Percentiles rank a stretch among this genome's conserved stretches.
These are phyloP conservation scores for Pisolithus sp. DNA, from an alignment of 768 basidiomycete genomes.

Conservation along the genomic window DNA sequence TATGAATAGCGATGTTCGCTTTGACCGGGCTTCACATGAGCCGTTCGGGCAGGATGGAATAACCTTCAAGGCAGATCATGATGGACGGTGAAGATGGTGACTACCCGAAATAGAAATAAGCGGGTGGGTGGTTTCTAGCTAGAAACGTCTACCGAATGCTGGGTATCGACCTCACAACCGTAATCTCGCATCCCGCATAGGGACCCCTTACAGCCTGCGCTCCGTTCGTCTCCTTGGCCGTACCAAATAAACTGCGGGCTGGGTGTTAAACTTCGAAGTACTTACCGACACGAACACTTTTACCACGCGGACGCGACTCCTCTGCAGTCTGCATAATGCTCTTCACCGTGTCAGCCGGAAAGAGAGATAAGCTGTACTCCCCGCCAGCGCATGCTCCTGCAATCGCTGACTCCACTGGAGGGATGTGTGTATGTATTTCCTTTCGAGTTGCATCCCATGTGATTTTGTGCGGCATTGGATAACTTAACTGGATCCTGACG, in stretches of 20 bases:
- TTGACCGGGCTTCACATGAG: neutral
- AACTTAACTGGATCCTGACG: constrained; percentile 55
- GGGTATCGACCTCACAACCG: constrained; percentile 76
- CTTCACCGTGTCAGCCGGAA: constrained; percentile 94
- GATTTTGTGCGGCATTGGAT: constrained; percentile 39
- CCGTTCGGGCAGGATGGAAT: neutral
- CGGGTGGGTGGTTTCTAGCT: too few relatives aligned
- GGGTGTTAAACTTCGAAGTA: too few relatives aligned
- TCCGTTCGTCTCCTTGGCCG: constrained; percentile 63
- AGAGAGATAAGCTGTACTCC: constrained; percentile 80
- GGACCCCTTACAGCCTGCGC: constrained; percentile 78
- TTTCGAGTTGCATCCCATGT: constrained; percentile 21
- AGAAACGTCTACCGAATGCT: too few relatives aligned
- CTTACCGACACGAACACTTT: too few relatives aligned
- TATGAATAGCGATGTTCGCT: neutral
- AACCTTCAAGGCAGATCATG: too few relatives aligned
- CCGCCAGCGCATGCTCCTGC: constrained; percentile 85
- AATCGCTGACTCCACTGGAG: constrained; percentile 78
- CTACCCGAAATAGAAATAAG: too few relatives aligned
- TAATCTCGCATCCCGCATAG: constrained; percentile 92
- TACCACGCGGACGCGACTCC: constrained; percentile 60
- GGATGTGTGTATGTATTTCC: constrained; percentile 49
- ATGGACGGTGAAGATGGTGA: constrained; percentile 38
- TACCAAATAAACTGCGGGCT: constrained; percentile 44
- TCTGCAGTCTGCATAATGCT: constrained; percentile 91